phyloP scores from a whole-genome alignment of 495 filamentous ascomycete species.

The Penicillium fimorum region DNA sequence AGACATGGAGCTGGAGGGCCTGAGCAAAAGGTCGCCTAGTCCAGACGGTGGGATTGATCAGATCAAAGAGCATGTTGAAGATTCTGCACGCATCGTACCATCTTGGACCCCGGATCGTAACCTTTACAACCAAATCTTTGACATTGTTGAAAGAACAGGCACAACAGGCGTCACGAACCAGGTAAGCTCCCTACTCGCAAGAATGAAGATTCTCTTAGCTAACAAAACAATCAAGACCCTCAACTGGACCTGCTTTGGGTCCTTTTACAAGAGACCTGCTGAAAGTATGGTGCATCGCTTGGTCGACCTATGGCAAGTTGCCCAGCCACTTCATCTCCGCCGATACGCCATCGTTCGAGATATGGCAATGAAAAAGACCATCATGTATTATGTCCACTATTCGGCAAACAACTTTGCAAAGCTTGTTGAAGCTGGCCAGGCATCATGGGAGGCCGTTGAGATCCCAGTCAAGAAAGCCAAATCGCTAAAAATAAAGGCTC shows the following conservation, averaged over 20 bases:
- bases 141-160: conserved; percentile 50
- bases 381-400: conserved; percentile 59
- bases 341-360: conserved; percentile 65
- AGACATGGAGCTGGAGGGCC: conserved; percentile 36
- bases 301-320: conserved; percentile 57
- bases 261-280: conserved; percentile 56
- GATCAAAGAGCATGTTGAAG: conserved; percentile 32
- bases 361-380: conserved; percentile 50
- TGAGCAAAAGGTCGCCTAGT: conserved; percentile 14
- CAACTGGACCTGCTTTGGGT: conserved; percentile 49
- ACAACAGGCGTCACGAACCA: conserved; percentile 51
- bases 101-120: conserved; percentile 55
- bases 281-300: conserved; percentile 56
- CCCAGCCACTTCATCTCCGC: conserved; percentile 61
- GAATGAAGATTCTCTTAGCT: background rate
- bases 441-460: conserved; percentile 59
- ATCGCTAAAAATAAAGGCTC: conserved; percentile 26
- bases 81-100: conserved; percentile 42
- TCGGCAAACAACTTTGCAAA: conserved; percentile 54
- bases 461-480: conserved; percentile 41
- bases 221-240: conserved; percentile 38
- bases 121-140: conserved; percentile 54
- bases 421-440: conserved; percentile 54
- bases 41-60: conserved; percentile 22
- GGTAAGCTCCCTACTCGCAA: conserved; percentile 30